These are phyloP conservation scores for Fusarium fujikuroi DNA, from an alignment of 2,329 filamentous ascomycete species.

Conservation along the genomic window DNA sequence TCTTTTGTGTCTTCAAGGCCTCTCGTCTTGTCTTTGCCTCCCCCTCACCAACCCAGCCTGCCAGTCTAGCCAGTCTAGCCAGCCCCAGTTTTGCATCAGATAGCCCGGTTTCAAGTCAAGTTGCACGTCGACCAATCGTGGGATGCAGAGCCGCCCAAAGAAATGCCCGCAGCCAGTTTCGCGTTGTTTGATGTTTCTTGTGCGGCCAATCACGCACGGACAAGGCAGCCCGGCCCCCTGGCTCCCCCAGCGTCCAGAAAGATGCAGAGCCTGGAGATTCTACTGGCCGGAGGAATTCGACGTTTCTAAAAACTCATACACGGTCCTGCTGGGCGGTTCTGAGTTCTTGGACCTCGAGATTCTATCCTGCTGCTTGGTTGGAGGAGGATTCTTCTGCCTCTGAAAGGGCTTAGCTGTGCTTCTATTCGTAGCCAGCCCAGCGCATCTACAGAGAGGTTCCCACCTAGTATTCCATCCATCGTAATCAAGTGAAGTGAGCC, in stretches of 20 bases:
- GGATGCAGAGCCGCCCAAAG: constrained; percentile 14
- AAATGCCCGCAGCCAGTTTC: constrained; percentile 17
- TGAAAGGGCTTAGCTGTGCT: constrained; percentile 16
- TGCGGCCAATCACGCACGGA: constrained; percentile 8
- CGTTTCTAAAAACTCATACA: constrained; percentile 25
- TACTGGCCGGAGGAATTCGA: constrained; percentile 1
- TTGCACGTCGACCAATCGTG: constrained; percentile 21
- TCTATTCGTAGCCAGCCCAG: constrained; percentile 28
- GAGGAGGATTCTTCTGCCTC: constrained; percentile 8
- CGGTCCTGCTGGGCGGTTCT: constrained; percentile 5
- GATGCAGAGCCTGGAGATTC: constrained; percentile 10
- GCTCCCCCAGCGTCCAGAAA: constrained; percentile 21
- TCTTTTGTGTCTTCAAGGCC: neutral
- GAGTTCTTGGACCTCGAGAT: neutral
- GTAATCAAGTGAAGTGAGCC: constrained; percentile 9
- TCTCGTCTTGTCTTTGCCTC: constrained; percentile 3
- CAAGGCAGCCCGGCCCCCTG: constrained; percentile 4
- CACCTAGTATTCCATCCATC: neutral
- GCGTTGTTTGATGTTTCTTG: constrained; percentile 27
- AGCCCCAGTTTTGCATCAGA: constrained; percentile 34
- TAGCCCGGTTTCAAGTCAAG: constrained; percentile 33
- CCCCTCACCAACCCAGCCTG: neutral
- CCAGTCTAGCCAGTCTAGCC: neutral
- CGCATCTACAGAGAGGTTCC: neutral
- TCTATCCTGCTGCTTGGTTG: constrained; percentile 20